phyloP scores from a whole-genome alignment of 1,284 basidiomycete species.

The Pseudozyma sp. region DNA sequence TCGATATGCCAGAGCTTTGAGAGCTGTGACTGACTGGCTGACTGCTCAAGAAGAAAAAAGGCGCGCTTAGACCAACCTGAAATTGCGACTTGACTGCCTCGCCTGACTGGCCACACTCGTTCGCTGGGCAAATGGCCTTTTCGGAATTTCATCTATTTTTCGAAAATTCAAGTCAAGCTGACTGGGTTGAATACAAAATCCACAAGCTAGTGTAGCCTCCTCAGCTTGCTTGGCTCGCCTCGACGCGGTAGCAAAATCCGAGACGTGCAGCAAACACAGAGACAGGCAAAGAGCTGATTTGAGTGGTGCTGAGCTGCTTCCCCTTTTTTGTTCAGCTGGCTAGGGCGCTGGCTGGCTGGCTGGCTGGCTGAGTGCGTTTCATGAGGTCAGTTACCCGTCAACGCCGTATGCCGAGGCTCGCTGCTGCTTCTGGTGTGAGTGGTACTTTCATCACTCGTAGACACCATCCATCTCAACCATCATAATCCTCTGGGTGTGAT shows the following conservation, averaged over 20 bases:
- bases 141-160: not conserved
- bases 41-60: not conserved
- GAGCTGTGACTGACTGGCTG: no score
- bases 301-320: not conserved
- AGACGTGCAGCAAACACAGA: not conserved
- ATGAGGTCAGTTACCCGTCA: not conserved
- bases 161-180: not conserved
- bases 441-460: not conserved
- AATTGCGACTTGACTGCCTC: not conserved
- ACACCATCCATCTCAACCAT: not conserved
- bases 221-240: not conserved
- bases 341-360: constrained; percentile 3
- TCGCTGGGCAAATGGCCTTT: no score
- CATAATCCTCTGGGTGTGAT: not conserved
- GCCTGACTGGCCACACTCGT: no score
- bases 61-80: constrained; percentile 4
- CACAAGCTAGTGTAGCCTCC: not conserved
- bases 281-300: not conserved
- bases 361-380: constrained; percentile 3
- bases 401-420: not conserved
- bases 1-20: not conserved
- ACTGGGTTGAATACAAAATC: constrained; percentile 6
- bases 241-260: not conserved
- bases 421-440: not conserved
- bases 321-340: not conserved